These are phyloP conservation scores for Talaromyces thailandensis DNA, from an alignment of 495 filamentous ascomycete species.

Conservation along the genomic window DNA sequence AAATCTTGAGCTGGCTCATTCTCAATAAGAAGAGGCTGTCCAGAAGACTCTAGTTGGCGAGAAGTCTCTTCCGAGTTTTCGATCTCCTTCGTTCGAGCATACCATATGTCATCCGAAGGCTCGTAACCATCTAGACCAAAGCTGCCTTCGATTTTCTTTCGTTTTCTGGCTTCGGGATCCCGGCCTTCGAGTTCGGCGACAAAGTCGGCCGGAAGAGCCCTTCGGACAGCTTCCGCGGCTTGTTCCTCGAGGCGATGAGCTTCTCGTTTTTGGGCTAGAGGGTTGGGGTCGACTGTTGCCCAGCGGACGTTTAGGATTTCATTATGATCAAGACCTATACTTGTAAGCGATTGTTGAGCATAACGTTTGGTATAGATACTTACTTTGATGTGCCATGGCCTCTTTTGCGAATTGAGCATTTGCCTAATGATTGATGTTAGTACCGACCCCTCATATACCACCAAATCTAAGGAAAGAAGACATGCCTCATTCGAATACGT, in stretches of 20 bases:
- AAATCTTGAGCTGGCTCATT: constrained; percentile 9
- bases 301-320: constrained; percentile 95
- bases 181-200: constrained; percentile 91
- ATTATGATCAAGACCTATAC: constrained; percentile 55
- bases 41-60: constrained; percentile 34
- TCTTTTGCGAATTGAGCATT: constrained; percentile 88
- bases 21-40: constrained; percentile 37
- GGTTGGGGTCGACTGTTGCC: constrained; percentile 96
- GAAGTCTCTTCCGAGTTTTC: constrained; percentile 29
- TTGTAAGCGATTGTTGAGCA: not conserved
- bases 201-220: constrained; percentile 84
- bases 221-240: constrained; percentile 89
- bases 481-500: constrained; percentile 67
- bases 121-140: constrained; percentile 91
- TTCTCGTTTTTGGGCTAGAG: constrained; percentile 87
- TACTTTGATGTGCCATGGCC: constrained; percentile 77
- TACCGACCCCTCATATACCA: not conserved
- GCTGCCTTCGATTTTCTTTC: constrained; percentile 79
- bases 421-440: constrained; percentile 20
- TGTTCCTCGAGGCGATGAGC: constrained; percentile 88
- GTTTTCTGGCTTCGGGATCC: constrained; percentile 75
- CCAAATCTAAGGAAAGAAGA: not conserved
- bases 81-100: constrained; percentile 51
- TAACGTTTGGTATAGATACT: not conserved
- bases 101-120: constrained; percentile 90